Evolutionary conservation across 495 filamentous ascomycete species (phyloP).

Genomic region (Penicillium atrosanguineum): DNA sequence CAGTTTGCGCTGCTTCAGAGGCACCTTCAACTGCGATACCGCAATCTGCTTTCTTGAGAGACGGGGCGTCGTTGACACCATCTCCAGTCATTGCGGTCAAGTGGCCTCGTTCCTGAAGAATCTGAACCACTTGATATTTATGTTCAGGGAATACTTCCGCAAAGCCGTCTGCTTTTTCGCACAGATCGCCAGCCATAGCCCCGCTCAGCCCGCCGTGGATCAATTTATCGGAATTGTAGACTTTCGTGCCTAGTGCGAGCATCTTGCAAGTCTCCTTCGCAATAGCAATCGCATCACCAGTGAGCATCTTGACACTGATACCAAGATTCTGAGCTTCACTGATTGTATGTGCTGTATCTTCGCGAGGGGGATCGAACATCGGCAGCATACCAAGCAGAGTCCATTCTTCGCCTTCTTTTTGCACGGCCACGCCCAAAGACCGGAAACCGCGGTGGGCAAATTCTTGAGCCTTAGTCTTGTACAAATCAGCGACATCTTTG

Average conservation of each 20-base stretch:
- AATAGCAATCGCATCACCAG: constrained; percentile 72
- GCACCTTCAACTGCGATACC: constrained; percentile 73
- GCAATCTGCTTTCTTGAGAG: constrained; percentile 89
- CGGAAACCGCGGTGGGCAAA: constrained; percentile 75
- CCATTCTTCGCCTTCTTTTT: constrained; percentile 61
- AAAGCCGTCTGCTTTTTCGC: constrained; percentile 72
- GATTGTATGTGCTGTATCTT: constrained; percentile 75
- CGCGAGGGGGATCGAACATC: constrained; percentile 73
- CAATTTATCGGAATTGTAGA: constrained; percentile 69
- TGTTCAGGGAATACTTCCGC: constrained; percentile 95
- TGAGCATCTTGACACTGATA: constrained; percentile 74
- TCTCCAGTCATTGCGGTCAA: constrained; percentile 98
- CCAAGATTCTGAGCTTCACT: constrained; percentile 68
- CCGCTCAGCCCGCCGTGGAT: constrained; percentile 69
- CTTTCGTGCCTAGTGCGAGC: constrained; percentile 71
- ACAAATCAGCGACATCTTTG: constrained; percentile 56
- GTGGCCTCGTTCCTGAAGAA: constrained; percentile 94
- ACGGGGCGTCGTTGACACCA: constrained; percentile 96
- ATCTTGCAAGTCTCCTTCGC: constrained; percentile 78
- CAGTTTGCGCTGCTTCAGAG: constrained; percentile 70
- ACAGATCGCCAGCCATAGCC: constrained; percentile 66
- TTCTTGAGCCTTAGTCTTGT: constrained; percentile 64
- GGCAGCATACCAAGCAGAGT: constrained; percentile 67
- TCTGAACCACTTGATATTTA: constrained; percentile 97
- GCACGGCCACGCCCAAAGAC: constrained; percentile 67